Percentiles rank a stretch among this genome's conserved stretches.
phyloP scores from a whole-genome alignment of 228 moss, liverwort and hornwort genomes.

The Sphagnum fallax region DNA sequence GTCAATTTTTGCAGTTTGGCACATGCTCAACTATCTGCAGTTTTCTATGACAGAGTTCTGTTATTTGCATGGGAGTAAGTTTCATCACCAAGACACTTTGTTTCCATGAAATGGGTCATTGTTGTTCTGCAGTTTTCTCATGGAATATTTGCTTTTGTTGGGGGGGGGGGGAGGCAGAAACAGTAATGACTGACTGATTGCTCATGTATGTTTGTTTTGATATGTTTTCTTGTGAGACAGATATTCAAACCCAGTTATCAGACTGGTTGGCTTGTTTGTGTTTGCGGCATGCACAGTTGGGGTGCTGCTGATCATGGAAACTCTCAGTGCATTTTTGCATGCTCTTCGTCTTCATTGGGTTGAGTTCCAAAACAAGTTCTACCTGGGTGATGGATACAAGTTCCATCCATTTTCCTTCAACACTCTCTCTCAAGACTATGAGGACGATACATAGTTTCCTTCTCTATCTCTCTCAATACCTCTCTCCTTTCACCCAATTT shows the following conservation, averaged over 20 bases:
- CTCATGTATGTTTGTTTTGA: not conserved
- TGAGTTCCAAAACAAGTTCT: constrained; percentile 56
- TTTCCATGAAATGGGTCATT: not conserved
- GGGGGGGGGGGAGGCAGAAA: not conserved
- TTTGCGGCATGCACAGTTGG: constrained; percentile 27
- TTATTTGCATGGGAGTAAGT: constrained; percentile 77
- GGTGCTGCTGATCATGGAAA: constrained; percentile 51
- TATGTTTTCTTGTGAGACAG: constrained; percentile 14
- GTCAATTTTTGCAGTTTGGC: constrained; percentile 61
- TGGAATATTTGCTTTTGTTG: not conserved
- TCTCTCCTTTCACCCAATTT: too few species aligned
- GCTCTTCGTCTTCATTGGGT: constrained; percentile 59
- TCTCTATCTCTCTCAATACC: too few species aligned
- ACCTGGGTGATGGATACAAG: constrained; percentile 48
- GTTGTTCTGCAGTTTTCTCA: not conserved
- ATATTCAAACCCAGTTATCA: constrained; percentile 38
- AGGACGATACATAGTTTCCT: constrained; percentile 40
- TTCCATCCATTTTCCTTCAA: constrained; percentile 46
- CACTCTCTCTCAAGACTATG: constrained; percentile 45
- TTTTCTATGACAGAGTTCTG: constrained; percentile 84
- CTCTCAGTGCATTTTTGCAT: constrained; percentile 53
- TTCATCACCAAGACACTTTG: not conserved
- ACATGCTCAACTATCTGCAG: constrained; percentile 86
- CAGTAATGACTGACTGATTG: not conserved
- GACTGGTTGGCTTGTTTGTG: constrained; percentile 21